phyloP scores from a whole-genome alignment of 768 basidiomycete species.

The Galerina sulciceps region DNA sequence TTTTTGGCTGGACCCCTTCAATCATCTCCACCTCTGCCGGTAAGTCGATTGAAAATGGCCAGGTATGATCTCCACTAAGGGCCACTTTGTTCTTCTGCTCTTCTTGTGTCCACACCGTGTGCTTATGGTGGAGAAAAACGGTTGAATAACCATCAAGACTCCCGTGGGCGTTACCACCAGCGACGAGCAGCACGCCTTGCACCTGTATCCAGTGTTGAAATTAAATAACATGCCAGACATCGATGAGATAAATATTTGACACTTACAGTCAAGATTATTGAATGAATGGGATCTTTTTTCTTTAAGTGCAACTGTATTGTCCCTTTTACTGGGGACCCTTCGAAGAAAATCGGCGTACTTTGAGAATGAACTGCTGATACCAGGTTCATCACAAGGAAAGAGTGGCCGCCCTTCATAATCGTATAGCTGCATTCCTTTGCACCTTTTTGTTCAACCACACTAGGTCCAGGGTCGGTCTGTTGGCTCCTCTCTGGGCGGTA shows the following conservation, averaged over 20 bases:
- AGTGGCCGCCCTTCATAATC: neutral
- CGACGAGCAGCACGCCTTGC: neutral
- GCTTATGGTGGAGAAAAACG: neutral
- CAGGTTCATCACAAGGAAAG: neutral
- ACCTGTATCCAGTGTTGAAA: neutral
- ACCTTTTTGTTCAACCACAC: neutral
- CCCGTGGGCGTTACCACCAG: neutral
- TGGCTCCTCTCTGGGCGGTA: neutral
- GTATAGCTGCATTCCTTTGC: neutral
- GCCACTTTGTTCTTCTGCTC: neutral
- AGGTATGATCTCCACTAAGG: slow-evolving; percentile 33
- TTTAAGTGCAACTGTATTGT: neutral
- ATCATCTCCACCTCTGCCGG: slow-evolving; percentile 34
- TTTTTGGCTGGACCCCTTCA: slow-evolving; percentile 13
- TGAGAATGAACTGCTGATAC: neutral
- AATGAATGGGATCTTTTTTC: neutral
- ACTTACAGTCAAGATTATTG: slow-evolving; percentile 1
- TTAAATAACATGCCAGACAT: neutral
- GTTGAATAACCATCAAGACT: neutral
- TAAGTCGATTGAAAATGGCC: slow-evolving; percentile 42
- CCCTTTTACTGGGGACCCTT: slow-evolving; percentile 4
- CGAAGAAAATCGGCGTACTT: neutral
- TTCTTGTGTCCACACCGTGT: slow-evolving; percentile 1
- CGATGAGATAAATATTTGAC: neutral
- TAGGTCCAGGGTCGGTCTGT: neutral